Percentiles rank a stretch among this genome's conserved stretches.
phyloP scores from a whole-genome alignment of 176 grass and related monocot genomes.

The Pharus latifolius region DNA sequence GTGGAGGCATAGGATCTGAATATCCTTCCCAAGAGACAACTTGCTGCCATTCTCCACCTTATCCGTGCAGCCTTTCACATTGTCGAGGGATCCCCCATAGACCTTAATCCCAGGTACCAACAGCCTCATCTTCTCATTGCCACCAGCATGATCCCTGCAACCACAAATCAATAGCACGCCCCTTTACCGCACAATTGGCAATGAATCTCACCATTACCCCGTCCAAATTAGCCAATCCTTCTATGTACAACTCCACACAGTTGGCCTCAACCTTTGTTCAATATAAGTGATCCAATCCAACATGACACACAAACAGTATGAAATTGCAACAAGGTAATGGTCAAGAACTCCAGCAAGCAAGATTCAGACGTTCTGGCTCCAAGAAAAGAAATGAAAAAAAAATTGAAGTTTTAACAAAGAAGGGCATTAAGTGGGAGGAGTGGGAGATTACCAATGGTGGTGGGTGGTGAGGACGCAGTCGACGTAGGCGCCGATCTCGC shows the following conservation, averaged over 20 bases:
- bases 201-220: background rate
- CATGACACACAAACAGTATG: too few relatives aligned
- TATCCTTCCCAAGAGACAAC: conserved; percentile 58
- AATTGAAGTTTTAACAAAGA: background rate
- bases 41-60: conserved; percentile 76
- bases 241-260: too few relatives aligned
- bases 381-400: background rate
- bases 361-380: background rate
- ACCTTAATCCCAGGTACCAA: conserved; percentile 78
- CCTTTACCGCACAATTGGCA: background rate
- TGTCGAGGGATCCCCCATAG: conserved; percentile 78
- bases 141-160: conserved; percentile 88
- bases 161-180: background rate
- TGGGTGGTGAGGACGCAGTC: conserved; percentile 78
- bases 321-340: background rate
- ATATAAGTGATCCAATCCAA: too few relatives aligned
- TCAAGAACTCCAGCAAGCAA: background rate
- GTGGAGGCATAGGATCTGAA: conserved; percentile 78
- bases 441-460: conserved; percentile 60
- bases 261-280: too few relatives aligned
- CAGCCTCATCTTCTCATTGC: conserved; percentile 73
- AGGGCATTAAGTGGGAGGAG: background rate
- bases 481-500: conserved; percentile 50
- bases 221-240: background rate
- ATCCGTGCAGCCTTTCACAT: conserved; percentile 80